Conservation (phyloP, 345 rosid genomes). For the Citropsis articulata region DNA sequence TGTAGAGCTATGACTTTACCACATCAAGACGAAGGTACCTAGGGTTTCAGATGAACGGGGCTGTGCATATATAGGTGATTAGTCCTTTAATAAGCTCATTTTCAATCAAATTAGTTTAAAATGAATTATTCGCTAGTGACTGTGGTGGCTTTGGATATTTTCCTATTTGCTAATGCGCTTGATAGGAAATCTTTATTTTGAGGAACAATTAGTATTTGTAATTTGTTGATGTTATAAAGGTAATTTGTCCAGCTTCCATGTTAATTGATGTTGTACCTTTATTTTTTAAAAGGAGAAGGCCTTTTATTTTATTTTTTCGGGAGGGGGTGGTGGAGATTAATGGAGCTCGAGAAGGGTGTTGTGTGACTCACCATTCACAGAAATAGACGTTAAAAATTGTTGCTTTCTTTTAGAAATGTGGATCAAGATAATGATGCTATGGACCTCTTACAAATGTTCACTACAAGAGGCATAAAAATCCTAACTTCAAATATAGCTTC, state of each 20-base stretch:
- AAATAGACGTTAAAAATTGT: constrained; percentile 59
- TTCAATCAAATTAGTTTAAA: neutral
- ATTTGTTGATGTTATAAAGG: no score
- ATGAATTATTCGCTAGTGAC: no score
- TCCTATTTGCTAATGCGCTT: no score
- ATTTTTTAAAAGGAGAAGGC: no score
- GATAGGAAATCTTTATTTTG: no score
- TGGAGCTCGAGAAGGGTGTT: constrained; percentile 69
- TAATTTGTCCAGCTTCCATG: no score
- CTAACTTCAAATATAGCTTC: constrained; percentile 49
- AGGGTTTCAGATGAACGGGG: constrained; percentile 8
- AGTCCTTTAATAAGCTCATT: constrained; percentile 1
- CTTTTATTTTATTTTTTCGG: constrained; percentile 26
- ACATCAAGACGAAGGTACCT: neutral
- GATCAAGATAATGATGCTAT: constrained; percentile 50
- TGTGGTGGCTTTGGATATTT: no score
- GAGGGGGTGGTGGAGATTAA: constrained; percentile 21
- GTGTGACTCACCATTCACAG: constrained; percentile 59
- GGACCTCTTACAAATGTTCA: constrained; percentile 44
- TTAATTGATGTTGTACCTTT: no score
- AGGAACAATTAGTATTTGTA: neutral
- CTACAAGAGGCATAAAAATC: constrained; percentile 44
- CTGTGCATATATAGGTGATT: neutral
- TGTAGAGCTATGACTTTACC: neutral
- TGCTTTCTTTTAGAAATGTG: constrained; percentile 54